Evolutionary conservation across 345 rosid species (phyloP), one percentile per base, ranked within the genome.

Genomic region (Atalantia buxifolia): DNA sequence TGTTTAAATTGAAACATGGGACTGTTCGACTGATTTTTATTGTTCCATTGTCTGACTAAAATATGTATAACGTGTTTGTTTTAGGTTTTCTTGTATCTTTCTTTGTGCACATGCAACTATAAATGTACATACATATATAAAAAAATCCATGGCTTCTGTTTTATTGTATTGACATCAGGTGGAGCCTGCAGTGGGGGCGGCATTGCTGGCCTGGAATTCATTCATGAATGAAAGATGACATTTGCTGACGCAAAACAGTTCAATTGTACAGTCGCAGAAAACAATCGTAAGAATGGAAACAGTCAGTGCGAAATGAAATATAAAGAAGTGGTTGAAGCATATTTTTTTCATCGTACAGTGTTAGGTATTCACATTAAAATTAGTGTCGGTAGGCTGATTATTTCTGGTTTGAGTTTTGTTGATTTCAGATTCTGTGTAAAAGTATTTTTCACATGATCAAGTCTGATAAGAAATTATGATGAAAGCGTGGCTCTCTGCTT

Each of bases 111-210:
- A 42, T 7, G 38, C 2, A 45, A 50, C 38, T 61, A 24, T 13
- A 21, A 60, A 35, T 65, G 2, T 16, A 18, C 7, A 12, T 69
- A 35, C 27, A 14, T 56, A 7, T 73, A 45, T 76, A 14, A 69
- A 21, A 24, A 42, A 45, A 25, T 42, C 67, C 5, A 25, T 71
- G 28, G 28, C 8, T 13, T 10, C 28, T 25, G 61, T 53, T 24
- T 84, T 74, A 60, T 25, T 78, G 66, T 22, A 67, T 67, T 19
- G 14, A 6, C 36, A 25, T 66, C 89, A 91, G 95, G 89, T 89
- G 71, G 95, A 91, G 80, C 95, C 95, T 48, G 93, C 93, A 0
- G 87, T 90, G 27, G 95, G 95, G 25, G 93, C 95, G 65, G 95
- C 95, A 28, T 84, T 91, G 76, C 79, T 90, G 72, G 95, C 90